Evolutionary conservation across 192 early-diverging fungal species (phyloP).

Genomic region (Mortierella hygrophila): DNA sequence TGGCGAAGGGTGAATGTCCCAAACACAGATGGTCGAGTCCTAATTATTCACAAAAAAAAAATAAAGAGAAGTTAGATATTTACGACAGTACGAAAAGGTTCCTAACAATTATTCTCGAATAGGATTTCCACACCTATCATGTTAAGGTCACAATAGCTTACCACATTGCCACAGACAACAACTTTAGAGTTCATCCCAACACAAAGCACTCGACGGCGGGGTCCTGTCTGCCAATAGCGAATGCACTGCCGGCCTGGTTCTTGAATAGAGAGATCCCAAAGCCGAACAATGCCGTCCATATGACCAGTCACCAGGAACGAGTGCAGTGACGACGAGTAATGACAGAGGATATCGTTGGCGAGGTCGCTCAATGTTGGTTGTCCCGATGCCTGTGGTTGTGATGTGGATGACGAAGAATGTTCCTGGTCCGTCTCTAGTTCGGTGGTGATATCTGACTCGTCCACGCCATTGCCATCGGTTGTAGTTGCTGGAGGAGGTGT

Average conservation of each 20-base stretch:
- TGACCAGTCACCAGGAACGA: slow-evolving; percentile 60
- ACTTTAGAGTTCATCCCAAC: slow-evolving; percentile 65
- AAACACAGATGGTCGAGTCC: slow-evolving; percentile 63
- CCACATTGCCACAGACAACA: slow-evolving; percentile 50
- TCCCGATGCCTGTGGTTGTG: not conserved
- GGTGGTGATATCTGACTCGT: not conserved
- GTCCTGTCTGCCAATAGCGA: slow-evolving; percentile 55
- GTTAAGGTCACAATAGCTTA: not conserved
- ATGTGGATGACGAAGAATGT: not conserved
- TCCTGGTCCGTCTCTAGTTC: not conserved
- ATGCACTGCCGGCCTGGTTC: slow-evolving; percentile 36
- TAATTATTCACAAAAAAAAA: slow-evolving; percentile 3
- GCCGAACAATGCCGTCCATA: slow-evolving; percentile 59
- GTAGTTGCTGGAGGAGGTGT: not conserved
- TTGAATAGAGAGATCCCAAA: slow-evolving; percentile 55
- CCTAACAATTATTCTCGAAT: not conserved
- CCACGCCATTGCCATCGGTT: not conserved
- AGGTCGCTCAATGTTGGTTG: slow-evolving; percentile 5
- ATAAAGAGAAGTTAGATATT: not conserved
- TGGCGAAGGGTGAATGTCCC: slow-evolving; percentile 54
- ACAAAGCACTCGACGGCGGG: slow-evolving; percentile 60
- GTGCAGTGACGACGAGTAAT: slow-evolving; percentile 50
- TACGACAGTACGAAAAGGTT: not conserved
- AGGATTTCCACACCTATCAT: not conserved
- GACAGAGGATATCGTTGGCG: slow-evolving; percentile 55